Evolutionary conservation across 345 rosid genomes (phyloP), one percentile per base, ranked within the genome.

Genomic region (Melaleuca alternifolia): DNA sequence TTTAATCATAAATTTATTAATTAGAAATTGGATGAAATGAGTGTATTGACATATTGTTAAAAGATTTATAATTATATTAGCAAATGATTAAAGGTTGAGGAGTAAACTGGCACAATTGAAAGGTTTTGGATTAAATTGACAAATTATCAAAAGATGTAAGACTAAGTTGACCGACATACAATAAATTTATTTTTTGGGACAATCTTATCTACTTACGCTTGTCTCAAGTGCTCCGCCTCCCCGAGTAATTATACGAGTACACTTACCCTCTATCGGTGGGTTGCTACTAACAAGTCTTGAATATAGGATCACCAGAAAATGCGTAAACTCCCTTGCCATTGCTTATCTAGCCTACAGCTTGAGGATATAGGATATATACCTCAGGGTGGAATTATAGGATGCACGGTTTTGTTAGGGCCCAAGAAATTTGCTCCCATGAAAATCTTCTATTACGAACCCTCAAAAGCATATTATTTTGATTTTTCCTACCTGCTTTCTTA

Each of bases 371-470:
- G 18, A 28, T n/a, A 1, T 13, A 1, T n/a, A 1, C n/a, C 9
- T 13, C 13, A 2, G 37, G 5, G 5, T 12, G 20, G 41, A 28
- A 3, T 28, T 6, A 0, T 6, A 2, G 10, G 10, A n/a, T 28
- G 37, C 10, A 61, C 5, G 0, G 12, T 59, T n/a, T 59, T 6
- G 16, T 5, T 6, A 18, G 1, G 71, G n/a, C 33, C 37, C 18
- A 6, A 0, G 1, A 3, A 59, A 59, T 13, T 59, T 0, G 9
- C 71, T 0, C 0, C n/a, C 30, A 1, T 0, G 11, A 0, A 11
- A 57, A 11, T 26, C 16, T n/a, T n/a, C 75, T n/a, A 59, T n/a
- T 12, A 3, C 7, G 2, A 12, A 1, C 18, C 71, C 71, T 59
- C 9, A 16, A 6, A 5, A 26, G 5, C 7, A 11, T 11, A 2